Percentiles rank a stretch among this genome's conserved stretches.
Conservation (phyloP, 2,329 filamentous ascomycete genomes). For the Mycosphaerella sp. region DNA sequence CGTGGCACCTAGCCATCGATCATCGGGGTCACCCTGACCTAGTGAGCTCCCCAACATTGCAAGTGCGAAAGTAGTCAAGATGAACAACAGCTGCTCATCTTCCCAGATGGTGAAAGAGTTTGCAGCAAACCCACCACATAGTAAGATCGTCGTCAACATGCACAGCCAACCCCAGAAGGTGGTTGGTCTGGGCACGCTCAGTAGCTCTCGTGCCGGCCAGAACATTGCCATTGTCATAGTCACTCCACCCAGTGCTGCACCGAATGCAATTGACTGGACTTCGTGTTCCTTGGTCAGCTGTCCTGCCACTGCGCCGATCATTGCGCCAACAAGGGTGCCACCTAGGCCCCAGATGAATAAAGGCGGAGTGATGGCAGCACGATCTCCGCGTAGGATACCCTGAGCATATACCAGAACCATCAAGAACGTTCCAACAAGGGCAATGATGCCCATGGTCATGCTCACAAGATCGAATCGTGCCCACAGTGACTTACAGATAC, state of each 20-base stretch:
- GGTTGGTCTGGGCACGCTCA: slow-evolving; percentile 56
- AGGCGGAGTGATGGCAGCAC: slow-evolving; percentile 47
- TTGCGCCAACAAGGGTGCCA: slow-evolving; percentile 41
- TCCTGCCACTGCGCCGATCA: slow-evolving; percentile 27
- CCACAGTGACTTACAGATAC: slow-evolving; percentile 78
- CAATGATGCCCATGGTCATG: slow-evolving; percentile 72
- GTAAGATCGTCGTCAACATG: slow-evolving; percentile 70
- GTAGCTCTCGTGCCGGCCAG: slow-evolving; percentile 36
- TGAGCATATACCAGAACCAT: slow-evolving; percentile 67
- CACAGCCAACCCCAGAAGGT: slow-evolving; percentile 86
- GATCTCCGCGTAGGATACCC: slow-evolving; percentile 45
- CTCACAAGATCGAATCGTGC: slow-evolving; percentile 81
- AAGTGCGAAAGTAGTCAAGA: slow-evolving; percentile 79
- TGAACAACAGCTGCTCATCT: slow-evolving; percentile 87
- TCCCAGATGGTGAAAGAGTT: slow-evolving; percentile 99
- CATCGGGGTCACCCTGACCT: slow-evolving; percentile 58
- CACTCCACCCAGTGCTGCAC: slow-evolving; percentile 36
- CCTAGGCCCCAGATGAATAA: slow-evolving; percentile 48
- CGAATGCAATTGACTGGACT: slow-evolving; percentile 38
- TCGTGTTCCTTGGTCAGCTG: slow-evolving; percentile 34
- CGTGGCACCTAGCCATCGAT: slow-evolving; percentile 70
- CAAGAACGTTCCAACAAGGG: slow-evolving; percentile 62
- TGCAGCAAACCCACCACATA: slow-evolving; percentile 89
- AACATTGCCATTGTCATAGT: slow-evolving; percentile 39
- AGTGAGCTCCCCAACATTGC: slow-evolving; percentile 69